phyloP scores from a whole-genome alignment of 2,329 filamentous ascomycete species.

The Fusarium albosuccineum region DNA sequence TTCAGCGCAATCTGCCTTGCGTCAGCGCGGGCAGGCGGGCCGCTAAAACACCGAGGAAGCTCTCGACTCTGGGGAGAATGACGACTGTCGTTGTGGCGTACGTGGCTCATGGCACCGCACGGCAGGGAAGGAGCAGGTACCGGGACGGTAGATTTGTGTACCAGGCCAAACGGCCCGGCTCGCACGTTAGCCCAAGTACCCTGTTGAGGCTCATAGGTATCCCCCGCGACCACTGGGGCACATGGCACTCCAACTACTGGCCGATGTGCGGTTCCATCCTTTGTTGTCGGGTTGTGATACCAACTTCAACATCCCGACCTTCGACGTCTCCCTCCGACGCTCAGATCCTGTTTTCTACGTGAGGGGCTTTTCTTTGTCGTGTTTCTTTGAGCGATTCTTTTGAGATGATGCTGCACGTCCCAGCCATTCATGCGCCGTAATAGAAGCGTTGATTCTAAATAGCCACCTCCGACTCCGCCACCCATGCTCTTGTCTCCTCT shows the following conservation, averaged over 20 bases:
- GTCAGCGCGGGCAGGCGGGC: conserved; percentile 30
- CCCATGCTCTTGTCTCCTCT: conserved; percentile 26
- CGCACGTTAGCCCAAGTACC: conserved; percentile 16
- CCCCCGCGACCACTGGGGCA: conserved; percentile 41
- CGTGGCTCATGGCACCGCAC: conserved; percentile 40
- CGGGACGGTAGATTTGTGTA: conserved; percentile 14
- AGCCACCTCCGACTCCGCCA: conserved; percentile 31
- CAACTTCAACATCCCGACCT: conserved; percentile 29
- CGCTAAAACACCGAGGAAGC: conserved; percentile 21
- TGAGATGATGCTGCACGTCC: conserved; percentile 34
- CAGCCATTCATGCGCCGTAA: conserved; percentile 15
- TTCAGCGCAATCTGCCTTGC: conserved; percentile 22
- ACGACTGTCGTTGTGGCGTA: conserved; percentile 45
- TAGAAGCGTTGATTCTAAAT: conserved; percentile 35
- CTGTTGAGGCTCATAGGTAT: neutral
- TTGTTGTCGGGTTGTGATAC: conserved; percentile 33
- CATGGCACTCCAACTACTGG: conserved; percentile 28
- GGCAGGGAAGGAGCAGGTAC: conserved; percentile 28
- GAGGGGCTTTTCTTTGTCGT: conserved; percentile 23
- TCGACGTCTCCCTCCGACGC: conserved; percentile 7
- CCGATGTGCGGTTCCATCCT: conserved; percentile 34
- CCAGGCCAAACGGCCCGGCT: neutral
- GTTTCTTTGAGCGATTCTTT: conserved; percentile 23
- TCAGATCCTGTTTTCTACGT: conserved; percentile 23
- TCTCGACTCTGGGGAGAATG: conserved; percentile 32